A percentile compares a stretch with the other conserved stretches of the same genome.
Conservation (phyloP, 805 yeast species). For the Peterozyma xylosa region DNA sequence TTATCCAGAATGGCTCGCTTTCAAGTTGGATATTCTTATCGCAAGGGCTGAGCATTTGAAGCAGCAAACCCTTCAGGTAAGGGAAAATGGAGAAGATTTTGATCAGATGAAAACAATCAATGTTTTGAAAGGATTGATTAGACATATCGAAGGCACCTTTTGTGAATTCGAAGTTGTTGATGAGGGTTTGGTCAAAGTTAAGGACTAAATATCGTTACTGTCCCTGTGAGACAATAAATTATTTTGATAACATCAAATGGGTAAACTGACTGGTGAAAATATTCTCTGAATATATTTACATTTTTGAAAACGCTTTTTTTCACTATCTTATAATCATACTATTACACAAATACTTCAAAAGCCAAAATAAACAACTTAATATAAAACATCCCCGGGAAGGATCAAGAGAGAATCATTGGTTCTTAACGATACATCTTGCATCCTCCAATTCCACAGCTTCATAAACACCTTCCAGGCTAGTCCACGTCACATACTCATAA, state of each 20-base stretch:
- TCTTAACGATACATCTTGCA: conserved; percentile 55
- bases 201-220: too few species aligned
- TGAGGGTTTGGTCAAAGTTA: conserved; percentile 5
- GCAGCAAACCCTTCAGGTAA: conserved; percentile 10
- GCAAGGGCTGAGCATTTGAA: conserved; percentile 16
- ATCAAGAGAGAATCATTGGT: conserved; percentile 10
- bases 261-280: too few species aligned
- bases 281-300: too few species aligned
- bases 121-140: conserved; percentile 17
- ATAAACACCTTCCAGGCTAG: conserved; percentile 87
- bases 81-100: conserved; percentile 17
- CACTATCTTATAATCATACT: too few species aligned
- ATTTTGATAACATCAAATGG: too few species aligned
- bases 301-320: too few species aligned
- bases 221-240: too few species aligned
- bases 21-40: conserved; percentile 18
- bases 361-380: too few species aligned
- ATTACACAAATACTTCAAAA: too few species aligned
- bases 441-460: conserved; percentile 90
- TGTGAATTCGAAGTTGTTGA: conserved; percentile 24
- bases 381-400: neutral
- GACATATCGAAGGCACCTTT: conserved; percentile 22
- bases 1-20: conserved; percentile 21
- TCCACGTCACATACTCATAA: conserved; percentile 60
- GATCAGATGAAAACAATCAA: conserved; percentile 22